These are phyloP conservation scores for Rhynchospora pubera DNA, from an alignment of 176 grass and related monocot genomes.

Conservation along the genomic window DNA sequence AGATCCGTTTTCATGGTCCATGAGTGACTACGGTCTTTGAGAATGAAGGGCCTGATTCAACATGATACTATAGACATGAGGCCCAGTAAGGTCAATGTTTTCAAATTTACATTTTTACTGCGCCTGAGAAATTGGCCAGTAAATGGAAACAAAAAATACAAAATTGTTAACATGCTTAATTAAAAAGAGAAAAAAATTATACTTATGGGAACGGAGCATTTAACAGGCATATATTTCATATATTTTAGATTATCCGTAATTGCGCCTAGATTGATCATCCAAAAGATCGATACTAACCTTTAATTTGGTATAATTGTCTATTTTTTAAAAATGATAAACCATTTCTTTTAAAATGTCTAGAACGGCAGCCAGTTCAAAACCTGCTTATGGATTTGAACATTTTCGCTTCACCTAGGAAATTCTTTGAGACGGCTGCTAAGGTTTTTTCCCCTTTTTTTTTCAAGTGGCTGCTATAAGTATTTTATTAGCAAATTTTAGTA, in stretches of 20 bases:
- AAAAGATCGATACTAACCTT: not conserved
- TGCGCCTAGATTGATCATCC: not conserved
- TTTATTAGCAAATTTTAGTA: too few species aligned
- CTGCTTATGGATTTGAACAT: too few species aligned
- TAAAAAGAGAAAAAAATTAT: not conserved
- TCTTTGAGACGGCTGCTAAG: too few species aligned
- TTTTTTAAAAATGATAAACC: not conserved
- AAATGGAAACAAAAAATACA: not conserved
- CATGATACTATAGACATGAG: not conserved
- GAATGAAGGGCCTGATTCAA: not conserved
- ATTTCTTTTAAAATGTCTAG: not conserved
- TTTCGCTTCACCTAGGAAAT: too few species aligned
- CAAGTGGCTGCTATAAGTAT: too few species aligned
- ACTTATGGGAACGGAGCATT: not conserved
- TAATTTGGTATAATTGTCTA: not conserved
- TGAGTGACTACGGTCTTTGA: too few species aligned
- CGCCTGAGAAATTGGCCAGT: not conserved
- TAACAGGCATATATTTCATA: not conserved
- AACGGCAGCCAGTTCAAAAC: too few species aligned
- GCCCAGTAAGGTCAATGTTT: not conserved
- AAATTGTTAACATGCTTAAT: not conserved
- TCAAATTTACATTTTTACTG: not conserved
- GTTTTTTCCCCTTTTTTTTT: too few species aligned
- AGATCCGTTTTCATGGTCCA: too few species aligned
- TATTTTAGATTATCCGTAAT: not conserved